Evolutionary conservation across 2,329 filamentous ascomycete genomes (phyloP), one percentile per base, ranked within the genome.

Genomic region (Monosporascus sp.): DNA sequence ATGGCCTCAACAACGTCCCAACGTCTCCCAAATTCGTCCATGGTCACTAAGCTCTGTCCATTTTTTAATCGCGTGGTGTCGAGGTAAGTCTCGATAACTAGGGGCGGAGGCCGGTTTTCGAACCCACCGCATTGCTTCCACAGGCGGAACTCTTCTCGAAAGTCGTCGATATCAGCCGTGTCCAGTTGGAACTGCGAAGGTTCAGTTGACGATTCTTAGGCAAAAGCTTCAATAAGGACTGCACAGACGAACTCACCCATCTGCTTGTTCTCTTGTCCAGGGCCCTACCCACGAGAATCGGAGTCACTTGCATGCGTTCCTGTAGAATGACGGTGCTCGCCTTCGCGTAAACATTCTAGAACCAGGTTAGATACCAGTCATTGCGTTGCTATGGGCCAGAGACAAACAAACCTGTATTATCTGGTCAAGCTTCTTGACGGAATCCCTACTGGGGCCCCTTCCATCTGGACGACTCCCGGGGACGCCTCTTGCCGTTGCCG

Each of bases 1-100:
- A 97, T 75, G 44, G 90, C 88, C 65, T 95, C 91, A 62, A 88
- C 74, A 18, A 96, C 93, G 74, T 97, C 91, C 89, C 90, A 97
- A 57, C 89, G 84, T 74, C 95, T 96, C 48, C 91, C 93, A 65
- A 88, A 80, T 31, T 96, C 90, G 70, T 97, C 94, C 46, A 93
- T 75, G 57, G 94, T 82, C 52, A 96, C 91, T 50, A 99, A 75
- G 60, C 88, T 91, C 71, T 99, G 91, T 62, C 87, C 94, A 55
- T 86, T 84, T 42, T 88, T 89, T 51, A 97, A 78, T 34, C 84
- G 81, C 37, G 88, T 86, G 14, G 86, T 84, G 68, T 96, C 90
- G 39, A 97, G 76, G 66, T 89, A 97, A 22, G 91, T 88, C 71
- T 99, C 94, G 65, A 99, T 90, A 59, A 95, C 82, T 67, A 99